Base-by-base conservation (phyloP, 305 asterid genomes). In the Solanum aculeatissimum region DNA sequence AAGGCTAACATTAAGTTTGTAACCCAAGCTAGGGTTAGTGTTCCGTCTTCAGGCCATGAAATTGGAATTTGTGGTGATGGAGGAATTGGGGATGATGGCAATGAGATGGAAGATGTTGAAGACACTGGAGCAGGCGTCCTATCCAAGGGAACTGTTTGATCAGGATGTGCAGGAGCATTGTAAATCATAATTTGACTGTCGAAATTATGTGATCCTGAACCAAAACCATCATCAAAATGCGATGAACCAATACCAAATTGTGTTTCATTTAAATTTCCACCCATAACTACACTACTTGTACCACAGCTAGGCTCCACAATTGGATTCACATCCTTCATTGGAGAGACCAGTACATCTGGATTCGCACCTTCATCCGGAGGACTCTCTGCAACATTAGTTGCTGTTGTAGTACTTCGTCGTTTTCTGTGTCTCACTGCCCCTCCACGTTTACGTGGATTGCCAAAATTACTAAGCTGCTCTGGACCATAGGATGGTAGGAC, bases 1-100 rank as follows among this genome's bases (percentile, higher is more conserved):
- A 96, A 96, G n/a, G 95, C 81, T 58, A 88, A 91, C 95, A 93
- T 93, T 81, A 96, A 91, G 81, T 93, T 86, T 23, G 81, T 84
- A 66, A 93, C 94, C 97, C 98, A 96, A 27, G 86, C 27, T 53
- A 81, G 58, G 82, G 95, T 88, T 86, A 95, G 87, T 68, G 47
- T 58, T 65, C 94, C 93, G 84, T 83, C 89, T 29, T 81, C 83
- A 25, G 98, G 97, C 98, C 95, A 96, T 65, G 91, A 51, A 89
- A 96, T 85, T 83, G 98, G 98, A 91, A 92, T 92, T 91, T 92
- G 66, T 54, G 89, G 80, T 21, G 88, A 42, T 27, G 88, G 45
- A 2, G 88, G 25, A 9, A 85, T 82, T 38, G 94, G 85, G 85
- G 40, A 92, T 90, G 9, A 83, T 5, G 86, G 72, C 40, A 96